Evolutionary conservation across 768 basidiomycete genomes (phyloP), one percentile per base, ranked within the genome.

Genomic region (Hygrophorus pudorinus): DNA sequence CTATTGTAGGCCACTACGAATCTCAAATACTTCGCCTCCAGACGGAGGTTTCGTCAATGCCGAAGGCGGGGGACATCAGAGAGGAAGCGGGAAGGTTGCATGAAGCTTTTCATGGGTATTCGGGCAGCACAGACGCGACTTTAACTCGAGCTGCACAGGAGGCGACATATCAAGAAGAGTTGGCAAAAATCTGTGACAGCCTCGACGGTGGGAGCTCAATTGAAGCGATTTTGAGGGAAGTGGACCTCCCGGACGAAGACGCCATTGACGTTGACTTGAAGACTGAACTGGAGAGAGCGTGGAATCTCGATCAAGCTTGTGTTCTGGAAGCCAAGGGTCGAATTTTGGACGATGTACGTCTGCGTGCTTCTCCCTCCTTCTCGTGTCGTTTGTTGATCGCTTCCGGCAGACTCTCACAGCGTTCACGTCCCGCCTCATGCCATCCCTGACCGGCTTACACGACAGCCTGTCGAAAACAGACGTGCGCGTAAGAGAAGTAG

Each of bases 251-350:
- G 28, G 24, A 21, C 7, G 48, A 48, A 24, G 47, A 14, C 5
- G 35, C 38, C 11, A 33, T 7, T n/a, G 36, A 27, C 21, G 31
- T 31, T 29, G 53, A 64, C 44, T 51, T 63, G 24, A 44, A 37
- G 18, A 13, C 27, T 0, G 57, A 62, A 16, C 38, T 67, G 10
- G 58, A 63, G 41, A 46, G 43, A 1, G 65, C 63, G 11, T 66
- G 64, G 58, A 37, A 43, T 1, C 39, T 51, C 5, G 67, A 69
- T 43, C 64, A 65, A 36, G 44, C 47, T 1, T 37, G 42, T 2
- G 39, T 59, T 16, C 51, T 67, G 4, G 48, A 56, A 30, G 43
- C 50, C 4, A 53, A 57, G 14, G 49, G 44, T 29, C 40, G 42
- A 2, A 44, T 59, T 3, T 41, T 64, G 4, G 59, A 65, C 29